Base-by-base conservation (phyloP, 495 filamentous ascomycete species). In the Talaromyces ruber region DNA sequence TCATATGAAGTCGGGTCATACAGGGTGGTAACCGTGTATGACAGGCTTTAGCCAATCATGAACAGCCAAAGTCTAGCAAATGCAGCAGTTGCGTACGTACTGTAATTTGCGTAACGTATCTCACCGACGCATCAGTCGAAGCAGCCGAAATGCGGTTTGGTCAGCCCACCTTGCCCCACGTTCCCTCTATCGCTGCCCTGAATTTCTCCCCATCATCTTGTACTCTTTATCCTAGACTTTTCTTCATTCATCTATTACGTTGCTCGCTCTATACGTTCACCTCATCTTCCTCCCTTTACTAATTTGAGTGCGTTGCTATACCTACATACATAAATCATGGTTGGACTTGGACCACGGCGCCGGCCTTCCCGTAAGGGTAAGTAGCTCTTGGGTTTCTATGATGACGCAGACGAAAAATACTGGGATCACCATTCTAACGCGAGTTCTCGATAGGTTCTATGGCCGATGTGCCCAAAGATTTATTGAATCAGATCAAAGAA, bases 391-490 rank as follows among this genome's bases (percentile, higher is more conserved):
- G 26, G 30, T 67, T 66, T 66, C 69, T 37, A 63, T 74, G 45
- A 26, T 58, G 43, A 59, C 39, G 67, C 50, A 52, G 28, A 32
- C 28, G 28, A 64, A 51, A 62, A 68, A 62, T 60, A 58, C 28
- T 18, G 16, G 28, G 5, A 58, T 63, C 58, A 11, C 21, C 22
- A 30, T 39, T 51, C 68, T 70, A 61, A 72, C 43, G 63, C 64
- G 64, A 76, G 68, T 71, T 63, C 72, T 67, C 32, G 12, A 12
- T 65, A 89, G 88, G 88, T 60, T 92, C 89, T 58, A 86, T 88
- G 82, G 81, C 86, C 67, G 88, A 91, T 77, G 74, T 95, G 73
- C 91, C 94, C 57, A 88, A 93, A 74, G 85, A 94, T 72, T 84
- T 98, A 57, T 75, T 89, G 65, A 79, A 86, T 62, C 88, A 96